Evolutionary conservation across 2,329 filamentous ascomycete species (phyloP), one percentile per base, ranked within the genome.

Genomic region (Epichloe glyceriae): DNA sequence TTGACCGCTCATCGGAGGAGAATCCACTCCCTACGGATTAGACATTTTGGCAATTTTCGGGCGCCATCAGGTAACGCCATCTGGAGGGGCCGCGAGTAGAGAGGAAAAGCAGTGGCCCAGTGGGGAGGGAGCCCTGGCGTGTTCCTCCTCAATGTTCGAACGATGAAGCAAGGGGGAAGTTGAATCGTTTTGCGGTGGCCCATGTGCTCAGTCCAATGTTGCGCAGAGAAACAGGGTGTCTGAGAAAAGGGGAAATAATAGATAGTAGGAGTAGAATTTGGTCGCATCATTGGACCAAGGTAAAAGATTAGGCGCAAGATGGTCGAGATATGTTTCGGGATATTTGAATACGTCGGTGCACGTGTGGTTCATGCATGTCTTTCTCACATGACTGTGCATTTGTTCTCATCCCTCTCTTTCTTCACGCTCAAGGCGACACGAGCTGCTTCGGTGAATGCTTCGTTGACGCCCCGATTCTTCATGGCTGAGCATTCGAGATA

Each of bases 401-500:
- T 80, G 55, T 71, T 72, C 52, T 80, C 77, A 54, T 83, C 79
- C 59, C 79, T 76, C 54, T 79, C 79, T 60, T 80, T 78, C 70
- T 78, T 83, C 52, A 85, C 80, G 58, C 80, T 82, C 51, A 98
- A 75, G 14, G 93, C 93, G 37, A 98, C 93, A 62, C 94, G 85
- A 22, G 93, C 91, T 40, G 93, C 93, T 73, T 98, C 93, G 40
- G 93, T 97, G 64, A 98, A 98, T 42, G 93, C 93, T 70, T 98
- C 93, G 69, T 97, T 96, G 63, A 98, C 94, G 54, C 93, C 93
- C 47, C 93, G 82, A 70, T 98, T 98, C 71, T 90, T 85, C 83
- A 97, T 97, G 52, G 93, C 93, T 38, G 93, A 97, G 74, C 93
- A 98, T 75, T 98, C 93, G 51, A 98, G 80, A 67, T 98, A 98